Evolutionary conservation across 768 basidiomycete genomes (phyloP).

Genomic region (Sporobolomyces pararoseus): DNA sequence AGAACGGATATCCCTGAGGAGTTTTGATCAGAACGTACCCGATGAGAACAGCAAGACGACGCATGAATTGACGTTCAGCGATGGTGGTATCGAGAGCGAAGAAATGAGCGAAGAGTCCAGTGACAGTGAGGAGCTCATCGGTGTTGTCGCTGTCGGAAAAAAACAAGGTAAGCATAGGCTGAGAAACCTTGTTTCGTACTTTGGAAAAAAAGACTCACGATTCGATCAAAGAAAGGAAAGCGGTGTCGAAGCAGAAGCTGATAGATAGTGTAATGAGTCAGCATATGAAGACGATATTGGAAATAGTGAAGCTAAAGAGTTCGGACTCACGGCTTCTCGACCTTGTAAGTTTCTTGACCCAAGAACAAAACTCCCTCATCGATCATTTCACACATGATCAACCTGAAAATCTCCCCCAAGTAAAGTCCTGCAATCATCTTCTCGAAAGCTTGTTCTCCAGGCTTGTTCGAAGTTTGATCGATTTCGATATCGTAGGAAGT

Average conservation of each 20-base stretch:
- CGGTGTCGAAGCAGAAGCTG: slow-evolving; percentile 78
- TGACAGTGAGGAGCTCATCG: slow-evolving; percentile 91
- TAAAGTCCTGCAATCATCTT: slow-evolving; percentile 47
- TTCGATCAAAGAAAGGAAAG: slow-evolving; percentile 95
- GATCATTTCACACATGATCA: slow-evolving; percentile 81
- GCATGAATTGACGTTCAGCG: slow-evolving; percentile 96
- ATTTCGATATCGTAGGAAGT: slow-evolving; percentile 91
- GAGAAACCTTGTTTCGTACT: too few species aligned
- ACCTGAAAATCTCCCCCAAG: slow-evolving; percentile 88
- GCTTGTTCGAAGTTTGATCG: slow-evolving; percentile 93
- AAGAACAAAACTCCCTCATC: slow-evolving; percentile 88
- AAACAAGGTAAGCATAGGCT: too few species aligned
- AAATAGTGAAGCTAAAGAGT: neutral
- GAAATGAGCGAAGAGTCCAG: slow-evolving; percentile 96
- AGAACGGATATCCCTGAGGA: neutral
- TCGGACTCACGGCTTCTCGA: slow-evolving; percentile 64
- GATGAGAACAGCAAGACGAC: slow-evolving; percentile 53
- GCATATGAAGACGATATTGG: too few species aligned
- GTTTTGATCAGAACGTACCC: neutral
- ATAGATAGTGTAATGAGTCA: slow-evolving; percentile 45
- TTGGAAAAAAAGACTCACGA: slow-evolving; percentile 65
- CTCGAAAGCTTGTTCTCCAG: slow-evolving; percentile 88
- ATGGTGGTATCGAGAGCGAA: slow-evolving; percentile 93
- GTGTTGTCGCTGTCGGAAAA: slow-evolving; percentile 81
- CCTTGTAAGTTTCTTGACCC: slow-evolving; percentile 97